A percentile compares a stretch with the other conserved stretches of the same genome.
Evolutionary conservation across 257 asterid species (phyloP).

Genomic region (Przewalskia tangutica): DNA sequence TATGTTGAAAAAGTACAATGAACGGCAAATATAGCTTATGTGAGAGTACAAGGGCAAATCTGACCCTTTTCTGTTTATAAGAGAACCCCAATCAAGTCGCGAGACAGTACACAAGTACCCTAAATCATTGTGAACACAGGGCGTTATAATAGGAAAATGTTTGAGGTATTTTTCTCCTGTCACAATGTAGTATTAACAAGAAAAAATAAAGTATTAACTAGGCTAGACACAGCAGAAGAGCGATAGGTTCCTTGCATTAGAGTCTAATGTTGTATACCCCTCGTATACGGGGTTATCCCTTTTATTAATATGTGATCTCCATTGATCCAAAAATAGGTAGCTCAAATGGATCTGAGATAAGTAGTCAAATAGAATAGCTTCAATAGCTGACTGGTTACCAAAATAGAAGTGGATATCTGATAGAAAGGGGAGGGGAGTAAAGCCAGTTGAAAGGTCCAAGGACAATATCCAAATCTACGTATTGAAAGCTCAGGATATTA

Average conservation of each 20-base stretch:
- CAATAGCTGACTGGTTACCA: background rate
- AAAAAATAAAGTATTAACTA: background rate
- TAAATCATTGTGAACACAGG: background rate
- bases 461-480: background rate
- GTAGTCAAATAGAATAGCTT: background rate
- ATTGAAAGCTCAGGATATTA: background rate
- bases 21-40: no score
- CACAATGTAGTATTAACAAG: background rate
- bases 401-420: background rate
- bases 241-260: background rate
- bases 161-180: background rate
- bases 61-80: no score
- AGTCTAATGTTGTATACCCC: background rate
- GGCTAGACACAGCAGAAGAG: background rate
- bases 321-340: constrained; percentile 12
- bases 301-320: background rate
- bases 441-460: background rate
- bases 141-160: background rate
- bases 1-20: no score
- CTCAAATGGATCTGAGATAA: background rate
- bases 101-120: background rate
- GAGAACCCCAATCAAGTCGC: background rate
- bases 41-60: no score
- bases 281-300: background rate
- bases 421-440: background rate